Evolutionary conservation across 768 basidiomycete species (phyloP).

Genomic region (Podaxis mareebaensis): DNA sequence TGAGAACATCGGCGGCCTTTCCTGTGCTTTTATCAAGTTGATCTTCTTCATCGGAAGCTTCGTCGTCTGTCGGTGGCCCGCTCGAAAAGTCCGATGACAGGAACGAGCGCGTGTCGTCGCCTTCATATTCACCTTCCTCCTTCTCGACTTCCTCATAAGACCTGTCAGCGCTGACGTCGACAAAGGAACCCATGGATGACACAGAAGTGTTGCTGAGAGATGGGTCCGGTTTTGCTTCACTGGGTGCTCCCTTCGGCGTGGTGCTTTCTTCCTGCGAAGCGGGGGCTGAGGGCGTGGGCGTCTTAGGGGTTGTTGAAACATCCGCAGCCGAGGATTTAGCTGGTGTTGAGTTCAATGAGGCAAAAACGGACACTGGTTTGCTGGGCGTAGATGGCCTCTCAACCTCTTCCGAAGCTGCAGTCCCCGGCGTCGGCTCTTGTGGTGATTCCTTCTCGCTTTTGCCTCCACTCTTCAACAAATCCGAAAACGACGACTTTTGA

Average conservation of each 20-base stretch:
- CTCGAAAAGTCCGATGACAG: constrained; percentile 33
- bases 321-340: background rate
- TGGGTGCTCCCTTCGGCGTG: constrained; percentile 2
- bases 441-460: constrained; percentile 27
- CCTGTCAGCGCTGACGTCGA: constrained; percentile 22
- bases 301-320: constrained; percentile 1
- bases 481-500: constrained; percentile 52
- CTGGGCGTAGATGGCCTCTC: constrained; percentile 5
- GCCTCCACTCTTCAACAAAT: constrained; percentile 50
- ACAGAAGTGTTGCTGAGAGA: constrained; percentile 19
- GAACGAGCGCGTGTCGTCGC: constrained; percentile 31
- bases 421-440: constrained; percentile 18
- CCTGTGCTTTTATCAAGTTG: background rate
- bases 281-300: background rate
- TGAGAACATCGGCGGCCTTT: background rate
- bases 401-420: background rate
- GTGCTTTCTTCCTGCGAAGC: constrained; percentile 1
- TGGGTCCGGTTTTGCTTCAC: constrained; percentile 7
- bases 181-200: constrained; percentile 26
- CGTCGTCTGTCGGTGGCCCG: constrained; percentile 34
- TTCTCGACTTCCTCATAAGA: constrained; percentile 24
- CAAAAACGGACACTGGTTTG: constrained; percentile 6
- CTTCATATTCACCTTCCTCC: constrained; percentile 25
- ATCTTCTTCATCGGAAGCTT: constrained; percentile 20
- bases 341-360: background rate